Evolutionary conservation across 768 basidiomycete genomes (phyloP), one percentile per base, ranked within the genome.

Genomic region (Wakefieldia striispora): DNA sequence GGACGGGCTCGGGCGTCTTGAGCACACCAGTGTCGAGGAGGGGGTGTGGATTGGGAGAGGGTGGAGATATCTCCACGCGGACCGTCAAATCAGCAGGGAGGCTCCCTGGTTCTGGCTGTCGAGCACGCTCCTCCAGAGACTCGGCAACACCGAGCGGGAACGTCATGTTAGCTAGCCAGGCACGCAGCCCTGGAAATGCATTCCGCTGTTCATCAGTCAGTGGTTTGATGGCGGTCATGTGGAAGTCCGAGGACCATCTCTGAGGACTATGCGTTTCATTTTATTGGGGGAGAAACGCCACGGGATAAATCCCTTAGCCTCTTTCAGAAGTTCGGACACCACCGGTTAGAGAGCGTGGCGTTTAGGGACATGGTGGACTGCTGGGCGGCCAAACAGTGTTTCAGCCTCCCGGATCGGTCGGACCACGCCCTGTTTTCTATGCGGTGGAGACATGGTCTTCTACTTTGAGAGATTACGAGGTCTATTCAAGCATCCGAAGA

Each of bases 81-180:
- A 43, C 45, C 0, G 43, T 47, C 21, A 63, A 16, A 19, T 60
- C 61, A 3, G 34, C 17, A 0, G 60, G 57, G 26, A 59, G 1
- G 40, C 0, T 6, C 14, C 13, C 47, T 0, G 40, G 43, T 4
- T 35, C 43, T 11, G 46, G 60, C 7, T 3, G 23, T 16, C 37
- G 46, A 1, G 48, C 37, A 13, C 60, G 60, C 14, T 58, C 34
- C 1, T 62, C 60, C 9, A 58, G 12, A n/a, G 60, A 61, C 27
- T 41, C 38, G 21, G 49, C 35, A 2, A 26, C 24, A 35, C 49
- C 49, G 1, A 24, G n/a, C 4, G 39, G 36, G 2, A 14, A 0
- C 1, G 26, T 2, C 1, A 13, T 0, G 4, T 14, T 6, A 3
- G 0, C 9, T 14, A 35, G 11, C 16, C 0, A 14, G 16, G 38